These are phyloP conservation scores for Penicillium chermesinum DNA, from an alignment of 495 filamentous ascomycete genomes.

Conservation along the genomic window DNA sequence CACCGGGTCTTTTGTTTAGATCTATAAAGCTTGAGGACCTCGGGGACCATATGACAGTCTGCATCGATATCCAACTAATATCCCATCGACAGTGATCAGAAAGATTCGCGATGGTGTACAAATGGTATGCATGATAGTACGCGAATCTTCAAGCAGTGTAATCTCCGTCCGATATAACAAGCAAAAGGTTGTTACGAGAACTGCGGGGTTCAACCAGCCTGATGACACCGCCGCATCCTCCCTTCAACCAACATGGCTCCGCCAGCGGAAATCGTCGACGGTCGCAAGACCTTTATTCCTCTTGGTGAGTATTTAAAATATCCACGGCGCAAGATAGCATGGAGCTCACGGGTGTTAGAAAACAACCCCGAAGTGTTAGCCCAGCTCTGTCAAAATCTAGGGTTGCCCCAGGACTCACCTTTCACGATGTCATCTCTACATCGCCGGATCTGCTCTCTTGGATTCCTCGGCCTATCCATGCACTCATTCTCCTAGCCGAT, in stretches of 20 bases:
- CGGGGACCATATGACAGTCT: neutral
- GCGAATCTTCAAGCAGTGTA: too few relatives aligned
- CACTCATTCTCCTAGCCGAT: constrained; percentile 54
- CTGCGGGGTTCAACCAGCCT: too few relatives aligned
- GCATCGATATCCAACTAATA: too few relatives aligned
- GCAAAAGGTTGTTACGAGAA: too few relatives aligned
- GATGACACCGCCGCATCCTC: neutral
- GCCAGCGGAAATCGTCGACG: constrained; percentile 30
- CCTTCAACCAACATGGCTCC: neutral
- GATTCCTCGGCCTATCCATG: constrained; percentile 53
- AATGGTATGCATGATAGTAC: too few relatives aligned
- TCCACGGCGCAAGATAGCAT: neutral
- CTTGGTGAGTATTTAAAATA: constrained; percentile 23
- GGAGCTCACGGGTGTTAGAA: constrained; percentile 36
- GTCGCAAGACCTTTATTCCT: constrained; percentile 35
- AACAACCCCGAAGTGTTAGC: constrained; percentile 60
- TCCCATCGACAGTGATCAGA: too few relatives aligned
- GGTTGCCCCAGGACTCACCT: constrained; percentile 46
- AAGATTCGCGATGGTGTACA: too few relatives aligned
- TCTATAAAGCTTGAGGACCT: neutral
- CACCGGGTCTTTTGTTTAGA: neutral
- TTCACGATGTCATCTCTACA: constrained; percentile 55
- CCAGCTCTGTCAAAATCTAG: constrained; percentile 49
- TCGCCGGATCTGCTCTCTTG: constrained; percentile 51
- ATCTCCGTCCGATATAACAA: too few relatives aligned